These are phyloP conservation scores for Globisporangium paddicum DNA, from an alignment of 352 stramenopile genomes.

Conservation along the genomic window DNA sequence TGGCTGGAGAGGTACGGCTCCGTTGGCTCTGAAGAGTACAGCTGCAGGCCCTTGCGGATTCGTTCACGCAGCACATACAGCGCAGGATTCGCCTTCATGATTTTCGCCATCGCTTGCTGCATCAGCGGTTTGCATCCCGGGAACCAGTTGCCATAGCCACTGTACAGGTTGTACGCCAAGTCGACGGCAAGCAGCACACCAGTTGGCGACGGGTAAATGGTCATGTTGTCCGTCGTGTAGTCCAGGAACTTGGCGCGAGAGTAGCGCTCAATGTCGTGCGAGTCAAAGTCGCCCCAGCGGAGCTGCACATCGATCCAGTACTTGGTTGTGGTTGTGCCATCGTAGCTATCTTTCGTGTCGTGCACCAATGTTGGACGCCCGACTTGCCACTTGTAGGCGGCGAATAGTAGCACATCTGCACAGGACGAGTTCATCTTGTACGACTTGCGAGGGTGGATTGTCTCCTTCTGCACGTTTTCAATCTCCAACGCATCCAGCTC, in stretches of 20 bases:
- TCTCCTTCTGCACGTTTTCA: constrained; percentile 99
- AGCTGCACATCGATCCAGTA: constrained; percentile 99
- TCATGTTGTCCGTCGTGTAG: constrained; percentile 99
- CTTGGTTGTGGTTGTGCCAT: constrained; percentile 94
- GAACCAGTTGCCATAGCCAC: constrained; percentile 99
- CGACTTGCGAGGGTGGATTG: constrained; percentile 99
- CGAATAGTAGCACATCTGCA: constrained; percentile 98
- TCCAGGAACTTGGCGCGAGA: constrained; percentile 99
- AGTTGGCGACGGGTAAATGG: constrained; percentile 99
- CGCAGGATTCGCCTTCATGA: constrained; percentile 99
- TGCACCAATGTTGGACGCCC: constrained; percentile 79
- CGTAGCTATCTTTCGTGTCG: constrained; percentile 97
- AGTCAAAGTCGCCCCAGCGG: constrained; percentile 99
- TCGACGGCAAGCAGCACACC: constrained; percentile 97
- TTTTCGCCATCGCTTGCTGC: constrained; percentile 99
- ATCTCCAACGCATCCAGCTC: constrained; percentile 99
- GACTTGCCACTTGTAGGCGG: constrained; percentile 98
- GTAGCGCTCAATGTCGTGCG: constrained; percentile 99
- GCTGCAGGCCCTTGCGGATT: constrained; percentile 99
- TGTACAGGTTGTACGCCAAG: constrained; percentile 99
- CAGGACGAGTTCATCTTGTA: constrained; percentile 99
- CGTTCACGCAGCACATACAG: constrained; percentile 99
- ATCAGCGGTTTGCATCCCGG: constrained; percentile 98
- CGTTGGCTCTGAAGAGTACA: constrained; percentile 99
- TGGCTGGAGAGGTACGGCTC: constrained; percentile 99